Percentiles rank a stretch among this genome's conserved stretches.
Evolutionary conservation across 2,329 filamentous ascomycete genomes (phyloP).

Genomic region (Colletotrichum viniferum): DNA sequence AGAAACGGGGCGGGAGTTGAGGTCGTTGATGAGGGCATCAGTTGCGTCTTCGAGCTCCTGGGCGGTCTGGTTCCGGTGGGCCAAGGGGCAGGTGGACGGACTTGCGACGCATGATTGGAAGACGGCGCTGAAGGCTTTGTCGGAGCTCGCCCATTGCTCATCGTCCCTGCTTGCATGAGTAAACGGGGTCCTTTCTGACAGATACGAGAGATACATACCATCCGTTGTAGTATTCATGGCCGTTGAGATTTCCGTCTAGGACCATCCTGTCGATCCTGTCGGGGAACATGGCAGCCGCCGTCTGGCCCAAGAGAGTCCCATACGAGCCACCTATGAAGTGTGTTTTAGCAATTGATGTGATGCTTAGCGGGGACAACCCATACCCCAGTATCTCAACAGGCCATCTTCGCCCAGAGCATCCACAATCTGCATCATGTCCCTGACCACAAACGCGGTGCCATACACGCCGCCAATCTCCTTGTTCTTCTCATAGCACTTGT

Average conservation of each 20-base stretch:
- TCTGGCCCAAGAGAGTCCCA: slow-evolving; percentile 40
- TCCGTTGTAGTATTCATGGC: slow-evolving; percentile 33
- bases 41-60: slow-evolving; percentile 27
- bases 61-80: slow-evolving; percentile 16
- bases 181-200: neutral
- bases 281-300: slow-evolving; percentile 44
- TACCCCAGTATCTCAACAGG: slow-evolving; percentile 43
- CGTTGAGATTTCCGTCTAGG: slow-evolving; percentile 35
- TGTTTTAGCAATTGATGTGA: neutral
- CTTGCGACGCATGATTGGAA: slow-evolving; percentile 27
- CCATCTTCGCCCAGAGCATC: slow-evolving; percentile 44
- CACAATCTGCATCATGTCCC: slow-evolving; percentile 47
- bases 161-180: slow-evolving; percentile 23
- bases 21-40: slow-evolving; percentile 24
- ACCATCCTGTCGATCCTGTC: slow-evolving; percentile 35
- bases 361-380: neutral
- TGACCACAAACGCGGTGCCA: slow-evolving; percentile 46
- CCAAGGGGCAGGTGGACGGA: slow-evolving; percentile 25
- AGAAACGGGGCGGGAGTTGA: slow-evolving; percentile 27
- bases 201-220: slow-evolving; percentile 15
- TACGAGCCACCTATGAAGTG: slow-evolving; percentile 37
- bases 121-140: slow-evolving; percentile 29
- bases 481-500: slow-evolving; percentile 23
- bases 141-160: slow-evolving; percentile 27
- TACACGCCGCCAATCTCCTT: slow-evolving; percentile 36